Conservation (phyloP, 2,329 filamentous ascomycete species). For the Fusarium floridanum region DNA sequence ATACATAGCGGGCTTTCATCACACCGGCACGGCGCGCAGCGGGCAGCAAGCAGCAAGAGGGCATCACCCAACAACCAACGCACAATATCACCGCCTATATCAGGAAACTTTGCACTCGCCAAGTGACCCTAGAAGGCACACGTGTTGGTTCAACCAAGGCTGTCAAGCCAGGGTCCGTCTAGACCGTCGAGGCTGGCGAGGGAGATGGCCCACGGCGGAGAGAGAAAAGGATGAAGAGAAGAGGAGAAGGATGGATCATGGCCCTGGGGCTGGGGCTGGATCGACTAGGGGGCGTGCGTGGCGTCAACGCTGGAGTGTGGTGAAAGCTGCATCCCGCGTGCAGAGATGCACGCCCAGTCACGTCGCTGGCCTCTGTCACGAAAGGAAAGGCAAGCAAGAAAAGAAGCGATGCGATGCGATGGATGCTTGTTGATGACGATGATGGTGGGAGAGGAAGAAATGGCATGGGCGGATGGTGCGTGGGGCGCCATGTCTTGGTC, state of each 20-base stretch:
- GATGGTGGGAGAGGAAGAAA: conserved; percentile 24
- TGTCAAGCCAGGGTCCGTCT: background rate
- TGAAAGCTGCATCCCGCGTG: conserved; percentile 35
- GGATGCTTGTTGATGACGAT: conserved; percentile 32
- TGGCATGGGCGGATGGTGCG: conserved; percentile 16
- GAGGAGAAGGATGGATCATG: conserved; percentile 6
- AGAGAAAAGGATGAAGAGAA: conserved; percentile 8
- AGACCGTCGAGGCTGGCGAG: conserved; percentile 14
- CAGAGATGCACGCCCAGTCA: conserved; percentile 39
- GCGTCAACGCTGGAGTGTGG: conserved; percentile 29
- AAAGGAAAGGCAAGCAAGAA: conserved; percentile 27
- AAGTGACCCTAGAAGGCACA: background rate
- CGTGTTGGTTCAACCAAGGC: background rate
- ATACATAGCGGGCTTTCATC: conserved; percentile 31
- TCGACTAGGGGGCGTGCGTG: conserved; percentile 16
- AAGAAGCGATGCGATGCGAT: conserved; percentile 19
- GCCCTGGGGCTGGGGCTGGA: background rate
- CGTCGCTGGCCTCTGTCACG: conserved; percentile 34
- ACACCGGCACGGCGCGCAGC: conserved; percentile 40
- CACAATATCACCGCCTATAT: background rate
- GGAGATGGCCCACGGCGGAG: background rate
- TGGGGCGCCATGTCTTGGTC: conserved; percentile 34
- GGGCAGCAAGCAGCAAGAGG: conserved; percentile 22
- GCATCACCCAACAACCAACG: conserved; percentile 1
- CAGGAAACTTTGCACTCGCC: conserved; percentile 2